Conservation (phyloP, 768 basidiomycete species). For the Leccinum obscurum region DNA sequence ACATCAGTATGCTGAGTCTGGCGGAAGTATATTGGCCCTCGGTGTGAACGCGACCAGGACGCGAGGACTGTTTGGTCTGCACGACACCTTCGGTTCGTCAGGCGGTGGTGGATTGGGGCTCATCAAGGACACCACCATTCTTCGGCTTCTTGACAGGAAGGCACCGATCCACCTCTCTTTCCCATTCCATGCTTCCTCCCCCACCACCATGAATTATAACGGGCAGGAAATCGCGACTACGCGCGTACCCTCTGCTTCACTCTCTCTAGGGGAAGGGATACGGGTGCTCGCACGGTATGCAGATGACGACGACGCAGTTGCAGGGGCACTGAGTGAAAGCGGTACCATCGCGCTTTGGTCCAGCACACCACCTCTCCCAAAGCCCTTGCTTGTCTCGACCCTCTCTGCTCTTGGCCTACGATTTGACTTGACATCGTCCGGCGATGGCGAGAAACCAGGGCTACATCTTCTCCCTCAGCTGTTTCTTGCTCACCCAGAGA, state of each 20-base stretch:
- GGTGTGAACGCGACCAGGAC: constrained; percentile 61
- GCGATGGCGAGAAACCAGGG: neutral
- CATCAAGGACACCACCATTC: constrained; percentile 23
- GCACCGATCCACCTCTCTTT: constrained; percentile 29
- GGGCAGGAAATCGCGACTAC: constrained; percentile 2
- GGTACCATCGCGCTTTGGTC: constrained; percentile 32
- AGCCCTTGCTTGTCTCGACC: constrained; percentile 22
- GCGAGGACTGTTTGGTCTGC: constrained; percentile 35
- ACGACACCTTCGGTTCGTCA: constrained; percentile 38
- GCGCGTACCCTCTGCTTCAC: constrained; percentile 17
- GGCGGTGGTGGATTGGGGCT: constrained; percentile 32
- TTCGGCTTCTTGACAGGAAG: constrained; percentile 29
- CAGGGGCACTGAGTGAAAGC: constrained; percentile 28
- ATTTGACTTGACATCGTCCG: constrained; percentile 1
- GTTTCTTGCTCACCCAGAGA: constrained; percentile 27
- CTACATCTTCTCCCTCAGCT: constrained; percentile 27
- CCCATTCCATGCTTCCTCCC: constrained; percentile 15
- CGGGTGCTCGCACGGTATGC: constrained; percentile 23
- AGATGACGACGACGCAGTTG: constrained; percentile 1
- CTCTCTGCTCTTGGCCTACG: constrained; percentile 30
- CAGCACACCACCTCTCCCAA: constrained; percentile 26
- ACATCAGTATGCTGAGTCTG: constrained; percentile 58
- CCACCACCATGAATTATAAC: constrained; percentile 11
- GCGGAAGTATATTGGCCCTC: constrained; percentile 72
- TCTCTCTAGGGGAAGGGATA: constrained; percentile 18